Conservation (phyloP, 2,329 filamentous ascomycete genomes). For the Epichloe bromicola region DNA sequence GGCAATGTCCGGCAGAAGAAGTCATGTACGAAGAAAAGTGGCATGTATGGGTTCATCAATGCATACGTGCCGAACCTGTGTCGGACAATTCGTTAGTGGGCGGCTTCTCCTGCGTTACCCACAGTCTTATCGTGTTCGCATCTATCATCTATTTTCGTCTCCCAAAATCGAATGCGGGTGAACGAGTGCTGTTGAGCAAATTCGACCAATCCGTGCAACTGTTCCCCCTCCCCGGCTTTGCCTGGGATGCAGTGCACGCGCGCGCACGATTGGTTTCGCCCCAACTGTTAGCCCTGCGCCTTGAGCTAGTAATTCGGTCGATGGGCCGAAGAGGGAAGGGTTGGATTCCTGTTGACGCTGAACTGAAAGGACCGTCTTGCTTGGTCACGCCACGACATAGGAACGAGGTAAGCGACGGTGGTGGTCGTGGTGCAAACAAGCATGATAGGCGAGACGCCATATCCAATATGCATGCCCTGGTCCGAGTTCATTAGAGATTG, state of each 20-base stretch:
- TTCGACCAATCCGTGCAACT: not conserved
- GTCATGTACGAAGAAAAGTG: not conserved
- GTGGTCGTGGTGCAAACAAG: not conserved
- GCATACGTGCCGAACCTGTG: not conserved
- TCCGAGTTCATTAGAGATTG: not conserved
- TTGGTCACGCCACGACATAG: not conserved
- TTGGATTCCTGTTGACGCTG: not conserved
- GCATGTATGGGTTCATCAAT: too few species aligned
- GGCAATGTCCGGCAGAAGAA: not conserved
- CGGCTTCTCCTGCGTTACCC: not conserved
- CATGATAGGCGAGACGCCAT: not conserved
- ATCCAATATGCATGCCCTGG: not conserved
- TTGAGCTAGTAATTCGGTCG: not conserved
- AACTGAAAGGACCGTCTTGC: not conserved
- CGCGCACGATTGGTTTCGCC: not conserved
- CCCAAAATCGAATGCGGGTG: not conserved
- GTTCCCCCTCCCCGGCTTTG: not conserved
- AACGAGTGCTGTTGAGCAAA: not conserved
- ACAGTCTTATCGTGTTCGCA: too few species aligned
- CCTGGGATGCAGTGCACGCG: not conserved
- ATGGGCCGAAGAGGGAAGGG: not conserved
- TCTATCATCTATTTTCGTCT: too few species aligned
- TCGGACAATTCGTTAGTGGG: not conserved
- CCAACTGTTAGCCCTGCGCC: not conserved
- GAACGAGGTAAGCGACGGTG: not conserved